Evolutionary conservation across 2,329 filamentous ascomycete species (phyloP), one percentile per base, ranked within the genome.

Genomic region (Periconia sp.): DNA sequence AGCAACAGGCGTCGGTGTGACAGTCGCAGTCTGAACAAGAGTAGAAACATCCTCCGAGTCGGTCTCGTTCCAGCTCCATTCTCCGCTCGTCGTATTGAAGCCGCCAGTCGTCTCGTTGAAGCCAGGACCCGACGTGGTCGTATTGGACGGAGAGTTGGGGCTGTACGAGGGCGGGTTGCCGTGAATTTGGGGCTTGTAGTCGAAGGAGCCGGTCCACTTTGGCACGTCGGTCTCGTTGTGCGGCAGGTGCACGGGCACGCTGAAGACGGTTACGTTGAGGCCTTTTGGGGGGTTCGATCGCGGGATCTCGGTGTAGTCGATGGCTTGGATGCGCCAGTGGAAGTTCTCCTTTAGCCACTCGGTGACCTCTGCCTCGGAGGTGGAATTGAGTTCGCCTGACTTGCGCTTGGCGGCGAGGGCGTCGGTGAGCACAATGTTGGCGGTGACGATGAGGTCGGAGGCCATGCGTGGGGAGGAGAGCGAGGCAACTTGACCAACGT

Each of bases 401-500:
- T 47, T 38, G 35, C 53, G 48, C 33, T 61, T 65, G 16, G 56
- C 43, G 16, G 54, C 57, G 1, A 75, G 51, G 12, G 60, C 65
- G 1, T 63, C 57, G 0, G 73, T 74, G 4, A 76, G 46, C 1
- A 63, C 68, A 4, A 76, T 65, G 21, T 65, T 71, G 13, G 71
- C 72, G 3, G 72, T 70, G 21, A 76, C 62, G 23, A 54, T 66
- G 50, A 58, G 63, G 61, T 61, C 66, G 56, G 40, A 61, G 54
- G 39, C 64, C 72, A 52, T 63, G 43, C 44, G 61, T 12, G 71
- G 59, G 21, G 65, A 68, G 3, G 69, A 67, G 33, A 74, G 66
- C 9, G 69, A 59, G 2, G 64, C 57, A 23, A 73, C 63, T 25
- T 70, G 71, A 21, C 73, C 72, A 16, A 76, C 64, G 22, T 73